Percentiles rank a stretch among this genome's conserved stretches.
Evolutionary conservation across 495 filamentous ascomycete species (phyloP).

Genomic region (Polyplosphaeria fusca): DNA sequence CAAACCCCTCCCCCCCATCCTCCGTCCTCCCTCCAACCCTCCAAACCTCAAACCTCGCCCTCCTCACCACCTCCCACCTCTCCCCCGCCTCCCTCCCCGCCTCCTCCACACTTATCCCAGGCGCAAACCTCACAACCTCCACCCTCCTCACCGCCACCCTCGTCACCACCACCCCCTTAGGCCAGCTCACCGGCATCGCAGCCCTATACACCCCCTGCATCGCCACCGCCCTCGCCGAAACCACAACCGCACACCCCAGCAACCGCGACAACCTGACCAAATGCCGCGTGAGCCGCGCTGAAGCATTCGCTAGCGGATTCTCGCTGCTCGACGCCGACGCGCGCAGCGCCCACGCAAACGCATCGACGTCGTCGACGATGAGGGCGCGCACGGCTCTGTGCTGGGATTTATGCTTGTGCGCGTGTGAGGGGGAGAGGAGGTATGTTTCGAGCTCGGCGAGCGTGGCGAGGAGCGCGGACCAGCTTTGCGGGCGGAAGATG

Average conservation of each 20-base stretch:
- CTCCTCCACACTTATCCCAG: conserved; percentile 54
- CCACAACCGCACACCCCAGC: conserved; percentile 9
- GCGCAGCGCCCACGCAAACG: conserved; percentile 59
- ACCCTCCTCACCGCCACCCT: conserved; percentile 50
- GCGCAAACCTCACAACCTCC: conserved; percentile 51
- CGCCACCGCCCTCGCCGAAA: conserved; percentile 3
- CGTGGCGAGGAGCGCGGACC: conserved; percentile 51
- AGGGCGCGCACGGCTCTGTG: conserved; percentile 50
- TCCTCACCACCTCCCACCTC: conserved; percentile 45
- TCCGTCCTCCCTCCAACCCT: conserved; percentile 5
- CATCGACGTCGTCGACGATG: conserved; percentile 52
- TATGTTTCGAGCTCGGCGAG: conserved; percentile 50
- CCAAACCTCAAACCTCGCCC: conserved; percentile 33
- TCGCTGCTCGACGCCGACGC: not conserved
- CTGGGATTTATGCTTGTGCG: conserved; percentile 48
- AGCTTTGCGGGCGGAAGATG: conserved; percentile 56
- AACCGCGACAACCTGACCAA: conserved; percentile 1
- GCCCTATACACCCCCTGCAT: not conserved
- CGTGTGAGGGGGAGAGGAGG: conserved; percentile 53
- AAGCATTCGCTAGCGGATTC: not conserved
- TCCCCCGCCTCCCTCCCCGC: conserved; percentile 51
- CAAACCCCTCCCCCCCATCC: conserved; percentile 14
- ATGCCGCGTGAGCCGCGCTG: not conserved
- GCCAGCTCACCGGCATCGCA: conserved; percentile 49
- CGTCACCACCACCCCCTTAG: conserved; percentile 43